A percentile compares a stretch with the other conserved stretches of the same genome.
These are phyloP conservation scores for Chrysopogon serrulatus DNA, from an alignment of 176 grass and related monocot species.

Conservation along the genomic window DNA sequence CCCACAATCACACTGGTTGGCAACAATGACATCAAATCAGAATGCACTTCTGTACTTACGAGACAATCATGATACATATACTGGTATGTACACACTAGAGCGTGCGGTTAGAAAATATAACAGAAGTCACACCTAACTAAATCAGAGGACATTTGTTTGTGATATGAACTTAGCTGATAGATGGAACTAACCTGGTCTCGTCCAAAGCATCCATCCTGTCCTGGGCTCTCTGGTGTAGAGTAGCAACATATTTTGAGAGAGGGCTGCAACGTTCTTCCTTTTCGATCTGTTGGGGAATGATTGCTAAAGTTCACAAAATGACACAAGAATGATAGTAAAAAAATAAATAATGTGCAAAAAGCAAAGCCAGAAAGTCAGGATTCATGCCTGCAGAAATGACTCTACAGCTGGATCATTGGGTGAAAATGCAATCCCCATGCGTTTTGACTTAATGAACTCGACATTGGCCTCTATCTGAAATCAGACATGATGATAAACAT, in stretches of 20 bases:
- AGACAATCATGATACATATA: neutral
- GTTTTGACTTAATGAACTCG: constrained; percentile 68
- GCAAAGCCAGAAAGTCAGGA: neutral
- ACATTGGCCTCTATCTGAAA: constrained; percentile 69
- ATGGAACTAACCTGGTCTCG: constrained; percentile 61
- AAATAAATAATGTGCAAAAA: neutral
- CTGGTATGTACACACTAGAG: neutral
- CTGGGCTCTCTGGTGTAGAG: constrained; percentile 58
- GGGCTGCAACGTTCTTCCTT: constrained; percentile 65
- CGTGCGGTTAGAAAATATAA: neutral
- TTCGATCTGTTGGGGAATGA: constrained; percentile 56
- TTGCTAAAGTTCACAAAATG: constrained; percentile 6
- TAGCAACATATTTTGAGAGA: constrained; percentile 71
- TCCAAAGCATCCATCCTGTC: constrained; percentile 63
- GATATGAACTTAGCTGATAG: neutral
- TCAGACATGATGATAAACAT: constrained; percentile 11
- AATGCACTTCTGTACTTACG: neutral
- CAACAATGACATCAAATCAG: constrained; percentile 14
- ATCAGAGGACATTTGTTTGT: constrained; percentile 3
- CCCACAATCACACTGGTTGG: constrained; percentile 70
- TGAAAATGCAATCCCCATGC: constrained; percentile 49
- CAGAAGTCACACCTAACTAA: neutral
- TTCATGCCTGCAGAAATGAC: constrained; percentile 67
- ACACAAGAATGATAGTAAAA: constrained; percentile 4
- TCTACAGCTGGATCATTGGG: constrained; percentile 70